Conservation (phyloP, 176 grass and related monocot species). For the Aegilops longissima region DNA sequence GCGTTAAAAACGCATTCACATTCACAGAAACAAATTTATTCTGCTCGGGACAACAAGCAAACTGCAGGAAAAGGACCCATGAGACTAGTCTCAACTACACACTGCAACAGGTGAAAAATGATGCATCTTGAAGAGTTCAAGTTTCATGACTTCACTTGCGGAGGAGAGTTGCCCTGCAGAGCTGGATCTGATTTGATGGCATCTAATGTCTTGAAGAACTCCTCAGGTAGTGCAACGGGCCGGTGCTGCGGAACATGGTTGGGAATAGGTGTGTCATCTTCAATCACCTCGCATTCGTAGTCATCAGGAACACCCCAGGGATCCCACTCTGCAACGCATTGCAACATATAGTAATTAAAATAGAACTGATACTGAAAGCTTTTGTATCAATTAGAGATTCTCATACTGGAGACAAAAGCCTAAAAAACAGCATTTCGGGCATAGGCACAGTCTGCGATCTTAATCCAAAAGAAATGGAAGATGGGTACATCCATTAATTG, state of each 20-base stretch:
- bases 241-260: slow-evolving; percentile 90
- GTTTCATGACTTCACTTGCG: slow-evolving; percentile 65
- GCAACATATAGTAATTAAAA: slow-evolving; percentile 14
- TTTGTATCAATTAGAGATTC: background rate
- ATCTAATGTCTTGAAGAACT: slow-evolving; percentile 84
- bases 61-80: slow-evolving; percentile 20
- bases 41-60: slow-evolving; percentile 36
- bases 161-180: slow-evolving; percentile 51
- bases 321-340: slow-evolving; percentile 80
- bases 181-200: slow-evolving; percentile 54
- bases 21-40: slow-evolving; percentile 40
- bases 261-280: slow-evolving; percentile 91
- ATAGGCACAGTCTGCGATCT: background rate
- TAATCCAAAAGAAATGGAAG: background rate
- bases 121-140: slow-evolving; percentile 1
- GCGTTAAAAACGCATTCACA: slow-evolving; percentile 15
- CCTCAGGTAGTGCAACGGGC: slow-evolving; percentile 69
- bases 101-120: slow-evolving; percentile 31
- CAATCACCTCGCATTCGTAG: slow-evolving; percentile 88
- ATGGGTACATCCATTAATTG: background rate
- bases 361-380: background rate
- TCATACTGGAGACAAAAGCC: background rate
- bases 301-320: slow-evolving; percentile 97
- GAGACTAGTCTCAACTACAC: slow-evolving; percentile 35
- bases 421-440: background rate